phyloP scores from a whole-genome alignment of 495 filamentous ascomycete species.

The Penicillium psychrofluorescens region DNA sequence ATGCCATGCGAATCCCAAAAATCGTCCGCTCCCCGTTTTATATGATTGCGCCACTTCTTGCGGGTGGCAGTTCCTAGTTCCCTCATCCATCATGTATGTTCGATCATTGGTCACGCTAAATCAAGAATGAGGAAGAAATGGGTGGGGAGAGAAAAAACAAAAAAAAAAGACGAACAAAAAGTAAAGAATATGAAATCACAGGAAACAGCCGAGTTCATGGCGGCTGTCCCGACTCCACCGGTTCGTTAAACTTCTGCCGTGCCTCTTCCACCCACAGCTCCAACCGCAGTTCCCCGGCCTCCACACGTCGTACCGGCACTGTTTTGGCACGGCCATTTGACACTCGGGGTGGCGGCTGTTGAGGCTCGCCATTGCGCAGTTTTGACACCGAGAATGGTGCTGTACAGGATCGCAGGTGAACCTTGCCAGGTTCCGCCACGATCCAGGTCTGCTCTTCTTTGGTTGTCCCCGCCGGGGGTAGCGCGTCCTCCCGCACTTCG shows the following conservation, averaged over 20 bases:
- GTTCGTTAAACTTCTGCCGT: constrained; percentile 47
- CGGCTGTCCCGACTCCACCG: constrained; percentile 36
- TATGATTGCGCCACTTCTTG: constrained; percentile 38
- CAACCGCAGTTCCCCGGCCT: constrained; percentile 46
- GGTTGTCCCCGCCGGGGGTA: constrained; percentile 65
- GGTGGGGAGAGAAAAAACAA: constrained; percentile 12
- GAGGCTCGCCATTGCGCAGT: constrained; percentile 28
- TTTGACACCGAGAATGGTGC: constrained; percentile 41
- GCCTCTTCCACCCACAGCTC: constrained; percentile 53
- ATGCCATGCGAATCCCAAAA: constrained; percentile 42
- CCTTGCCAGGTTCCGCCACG: constrained; percentile 44
- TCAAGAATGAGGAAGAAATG: constrained; percentile 34
- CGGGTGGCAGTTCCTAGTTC: constrained; percentile 32
- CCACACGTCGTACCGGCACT: constrained; percentile 46
- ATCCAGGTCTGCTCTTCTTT: constrained; percentile 46
- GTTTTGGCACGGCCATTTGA: constrained; percentile 43
- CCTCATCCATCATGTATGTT: constrained; percentile 43
- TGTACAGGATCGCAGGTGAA: constrained; percentile 38
- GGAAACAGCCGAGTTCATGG: constrained; percentile 20
- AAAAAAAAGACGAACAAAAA: neutral
- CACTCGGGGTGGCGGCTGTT: constrained; percentile 29
- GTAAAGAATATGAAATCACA: constrained; percentile 3
- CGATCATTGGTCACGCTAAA: constrained; percentile 46
- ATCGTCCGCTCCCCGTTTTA: constrained; percentile 39
- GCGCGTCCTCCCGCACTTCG: constrained; percentile 67